These are phyloP conservation scores for Arabis alpina DNA, from an alignment of 345 rosid species.

Conservation along the genomic window DNA sequence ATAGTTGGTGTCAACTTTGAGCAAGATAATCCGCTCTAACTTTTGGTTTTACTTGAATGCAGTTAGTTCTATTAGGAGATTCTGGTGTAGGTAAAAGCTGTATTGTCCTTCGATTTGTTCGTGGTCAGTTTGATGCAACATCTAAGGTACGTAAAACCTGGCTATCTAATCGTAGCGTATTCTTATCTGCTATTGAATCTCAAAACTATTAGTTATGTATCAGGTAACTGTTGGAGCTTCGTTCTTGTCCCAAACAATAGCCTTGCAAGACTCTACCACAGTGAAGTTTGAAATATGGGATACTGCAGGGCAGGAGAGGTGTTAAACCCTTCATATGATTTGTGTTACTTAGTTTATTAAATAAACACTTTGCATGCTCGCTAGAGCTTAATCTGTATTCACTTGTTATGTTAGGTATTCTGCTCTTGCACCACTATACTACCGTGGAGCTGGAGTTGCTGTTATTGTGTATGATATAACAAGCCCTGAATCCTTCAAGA, in stretches of 20 bases:
- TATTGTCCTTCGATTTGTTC: constrained; percentile 97
- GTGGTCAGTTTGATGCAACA: constrained; percentile 97
- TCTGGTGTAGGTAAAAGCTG: constrained; percentile 99
- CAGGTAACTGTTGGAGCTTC: constrained; percentile 99
- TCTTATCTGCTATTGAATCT: constrained; percentile 14
- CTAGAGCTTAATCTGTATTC: constrained; percentile 1
- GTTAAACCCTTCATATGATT: constrained; percentile 28
- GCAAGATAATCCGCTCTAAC: constrained; percentile 21
- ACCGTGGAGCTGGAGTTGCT: constrained; percentile 96
- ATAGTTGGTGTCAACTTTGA: constrained; percentile 5
- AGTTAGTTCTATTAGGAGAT: constrained; percentile 94
- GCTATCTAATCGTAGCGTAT: not conserved
- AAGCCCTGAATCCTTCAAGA: constrained; percentile 84
- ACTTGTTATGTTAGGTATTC: constrained; percentile 64
- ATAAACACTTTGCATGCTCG: constrained; percentile 8
- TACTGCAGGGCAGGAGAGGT: constrained; percentile 99
- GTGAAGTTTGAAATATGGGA: constrained; percentile 99
- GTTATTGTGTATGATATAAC: constrained; percentile 97
- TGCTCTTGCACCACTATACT: constrained; percentile 96
- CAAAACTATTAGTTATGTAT: constrained; percentile 24
- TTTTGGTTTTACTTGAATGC: constrained; percentile 38
- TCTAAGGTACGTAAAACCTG: constrained; percentile 63
- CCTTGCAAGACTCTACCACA: constrained; percentile 95
- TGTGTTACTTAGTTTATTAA: constrained; percentile 18
- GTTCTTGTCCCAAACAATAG: constrained; percentile 93